A percentile compares a stretch with the other conserved stretches of the same genome.
phyloP scores from a whole-genome alignment of 768 basidiomycete species.

The Kwoniella heveanensis region DNA sequence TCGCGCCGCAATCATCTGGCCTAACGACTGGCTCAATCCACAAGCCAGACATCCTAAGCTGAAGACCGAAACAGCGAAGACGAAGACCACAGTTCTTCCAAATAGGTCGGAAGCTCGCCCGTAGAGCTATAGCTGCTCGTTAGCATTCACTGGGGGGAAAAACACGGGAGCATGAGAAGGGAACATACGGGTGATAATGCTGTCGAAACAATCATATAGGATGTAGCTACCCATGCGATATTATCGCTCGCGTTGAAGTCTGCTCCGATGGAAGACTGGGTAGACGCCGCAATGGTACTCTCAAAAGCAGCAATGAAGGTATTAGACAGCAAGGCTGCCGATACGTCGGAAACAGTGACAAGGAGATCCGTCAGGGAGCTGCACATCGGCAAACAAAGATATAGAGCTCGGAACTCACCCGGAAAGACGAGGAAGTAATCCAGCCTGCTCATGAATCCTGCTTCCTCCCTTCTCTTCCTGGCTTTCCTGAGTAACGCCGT shows the following conservation, averaged over 20 bases:
- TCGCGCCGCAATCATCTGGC: conserved; percentile 28
- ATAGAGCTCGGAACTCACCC: no score
- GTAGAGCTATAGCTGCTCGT: conserved; percentile 28
- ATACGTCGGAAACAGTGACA: no score
- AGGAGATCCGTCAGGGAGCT: no score
- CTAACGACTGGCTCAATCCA: conserved; percentile 22
- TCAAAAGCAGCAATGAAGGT: conserved; percentile 32
- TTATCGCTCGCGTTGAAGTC: conserved; percentile 24
- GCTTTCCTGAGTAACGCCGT: conserved; percentile 17
- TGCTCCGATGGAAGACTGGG: conserved; percentile 28
- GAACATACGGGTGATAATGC: conserved; percentile 27
- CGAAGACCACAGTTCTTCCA: conserved; percentile 22
- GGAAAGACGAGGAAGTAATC: conserved; percentile 22
- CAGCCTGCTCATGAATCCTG: conserved; percentile 15
- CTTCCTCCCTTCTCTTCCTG: conserved; percentile 19
- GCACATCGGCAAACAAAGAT: no score
- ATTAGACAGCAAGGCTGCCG: conserved; percentile 23
- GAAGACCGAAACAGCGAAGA: conserved; percentile 27
- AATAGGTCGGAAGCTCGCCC: conserved; percentile 30
- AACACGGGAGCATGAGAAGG: neutral
- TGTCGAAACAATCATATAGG: conserved; percentile 30
- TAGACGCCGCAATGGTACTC: conserved; percentile 32
- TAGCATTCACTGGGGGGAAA: no score
- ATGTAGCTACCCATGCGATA: conserved; percentile 32
- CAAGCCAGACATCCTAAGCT: conserved; percentile 27